A percentile compares a stretch with the other conserved stretches of the same genome.
phyloP scores from a whole-genome alignment of 768 basidiomycete species.

The Trametes cubensis region DNA sequence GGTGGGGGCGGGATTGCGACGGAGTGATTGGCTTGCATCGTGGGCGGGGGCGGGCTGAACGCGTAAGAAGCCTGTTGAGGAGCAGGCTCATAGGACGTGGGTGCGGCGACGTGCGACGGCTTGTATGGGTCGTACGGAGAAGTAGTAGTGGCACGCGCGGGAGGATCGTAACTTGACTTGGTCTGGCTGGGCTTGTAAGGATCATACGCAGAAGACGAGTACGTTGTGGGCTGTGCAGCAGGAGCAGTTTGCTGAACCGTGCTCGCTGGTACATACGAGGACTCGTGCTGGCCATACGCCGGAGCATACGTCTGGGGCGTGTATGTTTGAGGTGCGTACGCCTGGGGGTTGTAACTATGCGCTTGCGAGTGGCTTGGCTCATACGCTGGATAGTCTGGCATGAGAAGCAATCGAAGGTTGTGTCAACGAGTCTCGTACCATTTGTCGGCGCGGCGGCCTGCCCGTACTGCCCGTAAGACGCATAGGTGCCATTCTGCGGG shows the following conservation, averaged over 20 bases:
- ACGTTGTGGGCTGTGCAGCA: conserved; percentile 24
- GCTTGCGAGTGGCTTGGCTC: conserved; percentile 14
- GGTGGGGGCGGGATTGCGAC: conserved; percentile 24
- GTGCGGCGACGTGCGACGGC: conserved; percentile 12
- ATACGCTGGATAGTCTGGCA: conserved; percentile 4
- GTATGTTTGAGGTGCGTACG: conserved; percentile 4
- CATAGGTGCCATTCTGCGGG: conserved; percentile 13
- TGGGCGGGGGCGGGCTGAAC: background rate
- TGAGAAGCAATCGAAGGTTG: background rate
- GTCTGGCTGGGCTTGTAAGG: conserved; percentile 30
- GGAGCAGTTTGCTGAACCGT: conserved; percentile 20
- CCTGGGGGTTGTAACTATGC: conserved; percentile 17
- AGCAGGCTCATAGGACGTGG: conserved; percentile 2
- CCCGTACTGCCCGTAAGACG: conserved; percentile 19
- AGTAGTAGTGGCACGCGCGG: conserved; percentile 29
- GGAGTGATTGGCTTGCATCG: conserved; percentile 2
- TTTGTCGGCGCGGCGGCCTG: conserved; percentile 1
- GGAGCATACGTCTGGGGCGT: too few species aligned
- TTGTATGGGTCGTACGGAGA: conserved; percentile 25
- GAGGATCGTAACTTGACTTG: conserved; percentile 29
- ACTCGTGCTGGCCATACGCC: conserved; percentile 10
- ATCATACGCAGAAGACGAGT: conserved; percentile 31
- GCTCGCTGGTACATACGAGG: conserved; percentile 28
- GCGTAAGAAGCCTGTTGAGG: conserved; percentile 6
- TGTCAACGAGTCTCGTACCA: conserved; percentile 1